A percentile compares a stretch with the other conserved stretches of the same genome.
Conservation (phyloP, 1,139 yeast genomes). For the Dujonia santamariae region DNA sequence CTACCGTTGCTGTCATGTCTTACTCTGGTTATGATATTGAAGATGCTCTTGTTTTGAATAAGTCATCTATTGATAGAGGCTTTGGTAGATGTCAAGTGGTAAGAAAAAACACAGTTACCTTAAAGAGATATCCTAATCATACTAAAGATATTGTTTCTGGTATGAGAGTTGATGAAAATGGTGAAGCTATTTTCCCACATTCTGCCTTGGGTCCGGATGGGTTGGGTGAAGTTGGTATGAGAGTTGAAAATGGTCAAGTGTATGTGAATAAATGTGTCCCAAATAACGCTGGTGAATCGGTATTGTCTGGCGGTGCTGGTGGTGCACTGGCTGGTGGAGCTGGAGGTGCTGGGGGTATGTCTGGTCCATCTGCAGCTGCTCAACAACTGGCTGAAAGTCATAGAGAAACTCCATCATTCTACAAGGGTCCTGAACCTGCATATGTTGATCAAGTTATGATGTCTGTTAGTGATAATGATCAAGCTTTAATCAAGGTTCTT, state of each 20-base stretch:
- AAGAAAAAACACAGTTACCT: constrained; percentile 82
- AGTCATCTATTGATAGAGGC: constrained; percentile 92
- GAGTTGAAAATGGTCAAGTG: constrained; percentile 88
- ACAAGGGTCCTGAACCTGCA: constrained; percentile 93
- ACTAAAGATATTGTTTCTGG: constrained; percentile 90
- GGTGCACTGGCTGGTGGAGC: constrained; percentile 11
- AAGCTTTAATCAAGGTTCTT: constrained; percentile 86
- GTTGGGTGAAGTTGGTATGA: constrained; percentile 92
- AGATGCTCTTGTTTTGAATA: constrained; percentile 94
- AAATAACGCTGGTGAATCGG: constrained; percentile 69
- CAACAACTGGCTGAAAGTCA: constrained; percentile 52
- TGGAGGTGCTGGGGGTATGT: neutral
- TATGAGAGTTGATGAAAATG: constrained; percentile 79
- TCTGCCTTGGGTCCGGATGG: constrained; percentile 91
- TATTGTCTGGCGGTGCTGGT: constrained; percentile 42
- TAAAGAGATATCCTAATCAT: constrained; percentile 91
- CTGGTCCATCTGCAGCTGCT: constrained; percentile 12
- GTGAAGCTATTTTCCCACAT: constrained; percentile 83
- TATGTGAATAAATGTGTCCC: constrained; percentile 93
- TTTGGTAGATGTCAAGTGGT: constrained; percentile 98
- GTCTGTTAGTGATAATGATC: constrained; percentile 93
- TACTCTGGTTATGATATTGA: constrained; percentile 99
- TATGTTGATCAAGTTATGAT: constrained; percentile 97
- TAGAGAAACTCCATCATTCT: constrained; percentile 87
- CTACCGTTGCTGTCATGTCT: constrained; percentile 98